Conservation (phyloP, 257 asterid genomes). For the Thymus quinquecostatus region DNA sequence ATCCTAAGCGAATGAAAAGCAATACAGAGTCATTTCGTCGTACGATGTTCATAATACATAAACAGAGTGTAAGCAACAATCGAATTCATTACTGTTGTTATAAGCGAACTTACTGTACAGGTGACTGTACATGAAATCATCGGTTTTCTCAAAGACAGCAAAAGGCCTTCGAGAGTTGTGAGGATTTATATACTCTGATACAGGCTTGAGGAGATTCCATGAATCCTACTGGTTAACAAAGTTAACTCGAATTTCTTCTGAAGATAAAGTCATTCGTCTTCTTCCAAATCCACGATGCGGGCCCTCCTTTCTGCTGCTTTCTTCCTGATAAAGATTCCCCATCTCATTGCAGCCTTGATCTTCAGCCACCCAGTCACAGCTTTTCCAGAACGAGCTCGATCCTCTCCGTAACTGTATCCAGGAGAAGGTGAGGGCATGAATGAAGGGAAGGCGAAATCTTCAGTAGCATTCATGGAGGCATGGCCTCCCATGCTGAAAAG, state of each 20-base stretch:
- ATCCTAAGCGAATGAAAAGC: slow-evolving; percentile 23
- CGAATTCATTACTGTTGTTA: slow-evolving; percentile 13
- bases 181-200: slow-evolving; percentile 29
- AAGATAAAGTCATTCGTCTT: slow-evolving; percentile 53
- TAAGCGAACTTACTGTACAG: slow-evolving; percentile 44
- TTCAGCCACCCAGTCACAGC: slow-evolving; percentile 95
- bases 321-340: slow-evolving; percentile 96
- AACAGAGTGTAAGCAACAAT: slow-evolving; percentile 21
- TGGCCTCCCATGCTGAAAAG: slow-evolving; percentile 91
- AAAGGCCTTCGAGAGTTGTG: slow-evolving; percentile 27
- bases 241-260: slow-evolving; percentile 14
- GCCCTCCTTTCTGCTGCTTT: slow-evolving; percentile 97
- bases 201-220: slow-evolving; percentile 34
- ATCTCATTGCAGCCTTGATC: slow-evolving; percentile 98
- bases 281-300: slow-evolving; percentile 81
- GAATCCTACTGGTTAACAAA: slow-evolving; percentile 28
- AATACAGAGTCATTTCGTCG: slow-evolving; percentile 24
- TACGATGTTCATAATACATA: slow-evolving; percentile 28
- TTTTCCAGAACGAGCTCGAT: slow-evolving; percentile 73
- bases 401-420: slow-evolving; percentile 65
- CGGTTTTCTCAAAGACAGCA: slow-evolving; percentile 19
- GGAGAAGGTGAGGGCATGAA: slow-evolving; percentile 72
- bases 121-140: slow-evolving; percentile 41
- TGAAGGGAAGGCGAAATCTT: slow-evolving; percentile 62
- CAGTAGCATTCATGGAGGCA: slow-evolving; percentile 51